Conservation (phyloP, 2,329 filamentous ascomycete species). For the Xylariaceae sp. region DNA sequence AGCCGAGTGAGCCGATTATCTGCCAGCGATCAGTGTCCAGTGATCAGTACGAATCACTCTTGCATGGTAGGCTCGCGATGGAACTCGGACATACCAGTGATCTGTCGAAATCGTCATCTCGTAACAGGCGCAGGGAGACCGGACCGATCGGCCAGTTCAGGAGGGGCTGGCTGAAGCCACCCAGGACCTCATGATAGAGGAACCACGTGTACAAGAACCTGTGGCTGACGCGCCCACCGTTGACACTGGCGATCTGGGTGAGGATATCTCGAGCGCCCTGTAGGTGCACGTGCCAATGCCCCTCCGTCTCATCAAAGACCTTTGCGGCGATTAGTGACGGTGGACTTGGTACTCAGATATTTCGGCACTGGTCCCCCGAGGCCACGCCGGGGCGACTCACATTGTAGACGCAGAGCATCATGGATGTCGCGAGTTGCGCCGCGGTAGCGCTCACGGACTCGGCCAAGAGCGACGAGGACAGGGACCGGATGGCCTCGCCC, state of each 20-base stretch:
- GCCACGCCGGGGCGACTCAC: conserved; percentile 22
- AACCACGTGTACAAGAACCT: conserved; percentile 39
- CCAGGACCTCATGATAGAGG: conserved; percentile 38
- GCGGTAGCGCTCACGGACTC: conserved; percentile 24
- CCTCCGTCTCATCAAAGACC: conserved; percentile 42
- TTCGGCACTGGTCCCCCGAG: no score
- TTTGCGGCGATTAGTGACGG: conserved; percentile 9
- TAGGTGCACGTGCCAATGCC: conserved; percentile 37
- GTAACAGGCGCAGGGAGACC: conserved; percentile 21
- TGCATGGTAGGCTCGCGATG: not conserved
- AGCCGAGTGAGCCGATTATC: conserved; percentile 41
- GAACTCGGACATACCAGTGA: conserved; percentile 19
- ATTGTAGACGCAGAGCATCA: conserved; percentile 45
- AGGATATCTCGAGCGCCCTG: conserved; percentile 34
- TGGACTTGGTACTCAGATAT: no score
- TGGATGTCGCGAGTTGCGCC: conserved; percentile 36
- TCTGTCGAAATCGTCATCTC: conserved; percentile 23
- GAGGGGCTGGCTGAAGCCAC: conserved; percentile 33
- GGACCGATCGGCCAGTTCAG: conserved; percentile 17
- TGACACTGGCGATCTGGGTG: conserved; percentile 18
- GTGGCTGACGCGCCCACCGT: conserved; percentile 21
- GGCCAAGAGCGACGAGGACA: conserved; percentile 30
- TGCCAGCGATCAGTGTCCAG: conserved; percentile 14
- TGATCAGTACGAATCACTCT: not conserved
- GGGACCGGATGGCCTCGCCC: conserved; percentile 29